Percentiles rank a stretch among this genome's conserved stretches.
These are phyloP conservation scores for Botrytis medusae DNA, from an alignment of 2,329 filamentous ascomycete genomes.

Conservation along the genomic window DNA sequence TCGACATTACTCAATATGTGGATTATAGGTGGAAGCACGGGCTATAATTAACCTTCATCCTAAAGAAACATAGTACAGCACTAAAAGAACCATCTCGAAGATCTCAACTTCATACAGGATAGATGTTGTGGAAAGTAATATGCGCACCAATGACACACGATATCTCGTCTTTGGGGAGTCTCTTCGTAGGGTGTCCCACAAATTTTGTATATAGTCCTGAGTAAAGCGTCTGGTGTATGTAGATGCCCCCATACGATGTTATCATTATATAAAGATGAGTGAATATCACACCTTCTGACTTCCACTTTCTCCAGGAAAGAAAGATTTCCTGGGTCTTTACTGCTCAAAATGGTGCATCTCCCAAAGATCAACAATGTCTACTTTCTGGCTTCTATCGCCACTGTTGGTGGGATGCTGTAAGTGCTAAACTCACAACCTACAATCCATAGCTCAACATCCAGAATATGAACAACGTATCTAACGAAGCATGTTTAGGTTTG, in stretches of 20 bases:
- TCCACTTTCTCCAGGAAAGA: not conserved
- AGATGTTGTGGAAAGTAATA: not conserved
- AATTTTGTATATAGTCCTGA: not conserved
- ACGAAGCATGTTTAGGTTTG: conserved; percentile 23
- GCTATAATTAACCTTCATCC: not conserved
- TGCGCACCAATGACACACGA: not conserved
- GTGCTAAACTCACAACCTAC: not conserved
- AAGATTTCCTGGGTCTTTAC: not conserved
- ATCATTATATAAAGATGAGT: conserved; percentile 5
- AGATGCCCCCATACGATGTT: not conserved
- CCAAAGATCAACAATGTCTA: conserved; percentile 31
- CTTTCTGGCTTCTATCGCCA: conserved; percentile 29
- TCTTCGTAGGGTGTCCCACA: not conserved
- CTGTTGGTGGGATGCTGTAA: conserved; percentile 29
- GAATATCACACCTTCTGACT: not conserved
- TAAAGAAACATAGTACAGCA: not conserved
- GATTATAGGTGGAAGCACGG: not conserved
- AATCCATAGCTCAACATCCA: not conserved
- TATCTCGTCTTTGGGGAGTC: not conserved
- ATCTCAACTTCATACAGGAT: not conserved
- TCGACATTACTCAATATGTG: not conserved
- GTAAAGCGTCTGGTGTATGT: not conserved
- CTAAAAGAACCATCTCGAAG: not conserved
- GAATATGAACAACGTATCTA: not conserved
- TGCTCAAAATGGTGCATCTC: conserved; percentile 21